Evolutionary conservation across 2,329 filamentous ascomycete species (phyloP).

Genomic region (Coccinonectria pachysandricola): DNA sequence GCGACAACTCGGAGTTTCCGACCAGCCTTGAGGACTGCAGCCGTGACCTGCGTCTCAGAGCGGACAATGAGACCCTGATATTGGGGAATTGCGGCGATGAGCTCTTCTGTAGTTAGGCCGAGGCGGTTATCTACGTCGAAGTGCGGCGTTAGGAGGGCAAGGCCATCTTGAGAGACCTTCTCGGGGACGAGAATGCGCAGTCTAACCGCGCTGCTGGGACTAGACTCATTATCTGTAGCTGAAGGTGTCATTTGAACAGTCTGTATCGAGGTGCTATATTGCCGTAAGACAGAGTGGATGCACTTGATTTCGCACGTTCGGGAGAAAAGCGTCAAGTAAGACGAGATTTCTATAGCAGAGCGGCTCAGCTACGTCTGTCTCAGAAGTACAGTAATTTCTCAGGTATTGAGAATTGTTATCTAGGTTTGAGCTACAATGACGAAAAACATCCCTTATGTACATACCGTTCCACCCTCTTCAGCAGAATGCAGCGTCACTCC

Average conservation of each 20-base stretch:
- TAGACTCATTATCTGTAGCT: constrained; percentile 17
- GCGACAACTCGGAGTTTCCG: constrained; percentile 67
- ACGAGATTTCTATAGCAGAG: too few relatives aligned
- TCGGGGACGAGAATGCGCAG: constrained; percentile 61
- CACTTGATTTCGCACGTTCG: too few relatives aligned
- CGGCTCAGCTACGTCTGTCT: too few relatives aligned
- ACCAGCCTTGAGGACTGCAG: constrained; percentile 53
- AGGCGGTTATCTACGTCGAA: constrained; percentile 62
- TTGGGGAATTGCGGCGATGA: constrained; percentile 54
- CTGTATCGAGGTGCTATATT: too few relatives aligned
- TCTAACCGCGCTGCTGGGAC: constrained; percentile 9
- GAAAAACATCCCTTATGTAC: too few relatives aligned
- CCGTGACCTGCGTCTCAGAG: constrained; percentile 72
- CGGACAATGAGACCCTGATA: constrained; percentile 73
- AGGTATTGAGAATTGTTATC: too few relatives aligned
- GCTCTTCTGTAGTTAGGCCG: constrained; percentile 50
- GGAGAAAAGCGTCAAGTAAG: too few relatives aligned
- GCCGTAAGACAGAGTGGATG: too few relatives aligned
- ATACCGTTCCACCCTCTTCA: constrained; percentile 1
- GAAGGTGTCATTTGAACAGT: constrained; percentile 24
- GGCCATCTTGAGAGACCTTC: constrained; percentile 69
- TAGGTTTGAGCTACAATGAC: too few relatives aligned
- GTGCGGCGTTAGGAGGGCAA: constrained; percentile 54
- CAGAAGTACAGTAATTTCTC: too few relatives aligned
- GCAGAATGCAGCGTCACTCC: constrained; percentile 1